A percentile compares a stretch with the other conserved stretches of the same genome.
These are phyloP conservation scores for Nitzschia palea DNA, from an alignment of 108 stramenopile species.

Conservation along the genomic window DNA sequence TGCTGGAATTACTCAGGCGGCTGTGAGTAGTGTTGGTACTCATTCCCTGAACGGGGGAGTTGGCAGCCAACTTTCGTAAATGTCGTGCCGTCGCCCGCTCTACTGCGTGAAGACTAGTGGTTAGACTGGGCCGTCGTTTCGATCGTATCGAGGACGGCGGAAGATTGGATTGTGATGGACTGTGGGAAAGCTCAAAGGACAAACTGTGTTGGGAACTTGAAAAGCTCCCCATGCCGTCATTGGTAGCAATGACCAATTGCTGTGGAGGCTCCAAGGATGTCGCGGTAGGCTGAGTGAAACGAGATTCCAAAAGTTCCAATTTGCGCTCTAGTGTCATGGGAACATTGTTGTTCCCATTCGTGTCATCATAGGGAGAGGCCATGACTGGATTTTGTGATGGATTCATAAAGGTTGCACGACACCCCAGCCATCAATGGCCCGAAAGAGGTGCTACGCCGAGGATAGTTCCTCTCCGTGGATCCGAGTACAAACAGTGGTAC, in stretches of 20 bases:
- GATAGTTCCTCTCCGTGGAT: too few relatives aligned
- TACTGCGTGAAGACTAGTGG: slow-evolving; percentile 32
- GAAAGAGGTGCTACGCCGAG: too few relatives aligned
- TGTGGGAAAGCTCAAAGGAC: not conserved
- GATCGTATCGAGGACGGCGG: slow-evolving; percentile 24
- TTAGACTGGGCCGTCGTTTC: slow-evolving; percentile 12
- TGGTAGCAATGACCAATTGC: slow-evolving; percentile 2
- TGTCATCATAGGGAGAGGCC: too few relatives aligned
- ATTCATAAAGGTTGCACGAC: too few relatives aligned
- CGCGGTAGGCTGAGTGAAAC: slow-evolving; percentile 43
- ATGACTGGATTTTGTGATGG: too few relatives aligned
- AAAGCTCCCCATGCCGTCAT: not conserved
- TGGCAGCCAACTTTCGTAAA: slow-evolving; percentile 42
- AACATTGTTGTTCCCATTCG: not conserved
- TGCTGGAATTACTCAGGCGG: slow-evolving; percentile 5
- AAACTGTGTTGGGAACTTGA: slow-evolving; percentile 5
- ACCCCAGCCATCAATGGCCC: too few relatives aligned
- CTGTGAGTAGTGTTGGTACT: not conserved
- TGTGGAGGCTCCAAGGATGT: not conserved
- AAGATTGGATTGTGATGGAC: slow-evolving; percentile 4
- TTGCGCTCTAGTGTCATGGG: slow-evolving; percentile 35
- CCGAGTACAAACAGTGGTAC: too few relatives aligned
- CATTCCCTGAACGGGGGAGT: slow-evolving; percentile 10
- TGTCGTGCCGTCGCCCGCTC: slow-evolving; percentile 41
- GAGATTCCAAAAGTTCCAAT: slow-evolving; percentile 53